Conservation (phyloP, 208 protist genomes). For the Trypanosoma brucei region DNA sequence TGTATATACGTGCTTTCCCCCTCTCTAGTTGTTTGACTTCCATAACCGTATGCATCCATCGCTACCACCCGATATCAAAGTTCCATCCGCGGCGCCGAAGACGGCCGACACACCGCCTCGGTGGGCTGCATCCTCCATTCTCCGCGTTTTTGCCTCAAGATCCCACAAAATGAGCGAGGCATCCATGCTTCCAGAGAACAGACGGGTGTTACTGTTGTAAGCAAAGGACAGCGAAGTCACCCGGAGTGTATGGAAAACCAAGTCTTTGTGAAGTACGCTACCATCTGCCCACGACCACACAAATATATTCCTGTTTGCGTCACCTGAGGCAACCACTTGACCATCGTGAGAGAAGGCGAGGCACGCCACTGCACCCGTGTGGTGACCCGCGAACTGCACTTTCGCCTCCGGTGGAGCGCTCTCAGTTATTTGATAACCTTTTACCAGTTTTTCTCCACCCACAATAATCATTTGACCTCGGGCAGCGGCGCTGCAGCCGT, state of each 20-base stretch:
- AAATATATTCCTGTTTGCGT: conserved; percentile 29
- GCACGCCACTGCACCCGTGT: conserved; percentile 22
- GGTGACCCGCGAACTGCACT: conserved; percentile 21
- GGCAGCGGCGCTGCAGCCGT: conserved; percentile 22
- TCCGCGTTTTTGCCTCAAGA: conserved; percentile 19
- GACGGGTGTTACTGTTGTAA: conserved; percentile 10
- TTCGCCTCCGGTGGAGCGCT: conserved; percentile 3
- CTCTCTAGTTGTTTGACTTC: neutral
- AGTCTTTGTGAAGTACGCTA: conserved; percentile 21
- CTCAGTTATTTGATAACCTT: conserved; percentile 13
- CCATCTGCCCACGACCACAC: conserved; percentile 33
- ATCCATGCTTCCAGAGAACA: conserved; percentile 38
- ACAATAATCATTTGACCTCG: conserved; percentile 17
- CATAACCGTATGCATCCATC: conserved; percentile 41
- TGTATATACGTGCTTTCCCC: neutral
- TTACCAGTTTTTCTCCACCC: conserved; percentile 29
- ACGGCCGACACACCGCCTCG: conserved; percentile 36
- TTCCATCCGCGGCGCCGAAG: conserved; percentile 13
- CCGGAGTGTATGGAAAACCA: conserved; percentile 39
- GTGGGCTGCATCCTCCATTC: conserved; percentile 31
- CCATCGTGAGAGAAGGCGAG: conserved; percentile 26
- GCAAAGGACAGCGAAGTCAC: conserved; percentile 29
- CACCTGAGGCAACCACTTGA: conserved; percentile 25
- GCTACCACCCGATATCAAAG: conserved; percentile 26
- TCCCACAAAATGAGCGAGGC: conserved; percentile 38